A percentile compares a stretch with the other conserved stretches of the same genome.
These are phyloP conservation scores for Pythium dissimile DNA, from an alignment of 352 stramenopile genomes.

Conservation along the genomic window DNA sequence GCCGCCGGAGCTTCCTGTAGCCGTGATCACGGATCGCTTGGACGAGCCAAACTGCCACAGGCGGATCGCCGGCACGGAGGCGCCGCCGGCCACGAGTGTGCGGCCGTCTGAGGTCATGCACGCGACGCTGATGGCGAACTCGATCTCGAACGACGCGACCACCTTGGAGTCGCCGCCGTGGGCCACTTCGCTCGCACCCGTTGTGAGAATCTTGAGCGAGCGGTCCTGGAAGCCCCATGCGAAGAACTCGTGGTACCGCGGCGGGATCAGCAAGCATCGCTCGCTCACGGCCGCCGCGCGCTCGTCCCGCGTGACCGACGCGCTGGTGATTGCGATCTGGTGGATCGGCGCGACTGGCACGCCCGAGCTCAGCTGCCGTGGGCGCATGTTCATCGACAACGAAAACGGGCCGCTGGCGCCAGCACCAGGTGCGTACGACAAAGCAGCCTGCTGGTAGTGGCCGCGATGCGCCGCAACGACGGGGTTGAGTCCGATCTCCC, in stretches of 20 bases:
- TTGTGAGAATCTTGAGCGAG: slow-evolving; percentile 56
- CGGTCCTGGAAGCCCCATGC: slow-evolving; percentile 69
- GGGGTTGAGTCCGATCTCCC: slow-evolving; percentile 41
- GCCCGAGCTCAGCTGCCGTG: slow-evolving; percentile 30
- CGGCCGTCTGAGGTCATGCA: slow-evolving; percentile 61
- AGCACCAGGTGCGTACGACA: background rate
- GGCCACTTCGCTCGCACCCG: slow-evolving; percentile 35
- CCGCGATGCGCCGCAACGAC: slow-evolving; percentile 42
- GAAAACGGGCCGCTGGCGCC: background rate
- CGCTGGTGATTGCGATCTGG: slow-evolving; percentile 42
- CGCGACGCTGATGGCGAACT: slow-evolving; percentile 47
- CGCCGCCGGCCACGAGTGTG: slow-evolving; percentile 50
- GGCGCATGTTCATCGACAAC: slow-evolving; percentile 8
- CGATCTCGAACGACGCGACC: slow-evolving; percentile 53
- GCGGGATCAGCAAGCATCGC: slow-evolving; percentile 58
- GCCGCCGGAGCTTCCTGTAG: background rate
- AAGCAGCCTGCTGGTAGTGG: slow-evolving; percentile 8
- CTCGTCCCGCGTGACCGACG: slow-evolving; percentile 49
- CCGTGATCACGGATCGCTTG: slow-evolving; percentile 16
- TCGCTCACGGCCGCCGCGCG: slow-evolving; percentile 35
- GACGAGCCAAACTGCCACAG: slow-evolving; percentile 43
- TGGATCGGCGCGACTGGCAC: slow-evolving; percentile 31
- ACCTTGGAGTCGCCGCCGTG: slow-evolving; percentile 55
- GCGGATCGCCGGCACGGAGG: slow-evolving; percentile 39
- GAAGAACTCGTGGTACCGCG: slow-evolving; percentile 59